Conservation (phyloP, 108 stramenopile species). For the Skeletonema costatum region DNA sequence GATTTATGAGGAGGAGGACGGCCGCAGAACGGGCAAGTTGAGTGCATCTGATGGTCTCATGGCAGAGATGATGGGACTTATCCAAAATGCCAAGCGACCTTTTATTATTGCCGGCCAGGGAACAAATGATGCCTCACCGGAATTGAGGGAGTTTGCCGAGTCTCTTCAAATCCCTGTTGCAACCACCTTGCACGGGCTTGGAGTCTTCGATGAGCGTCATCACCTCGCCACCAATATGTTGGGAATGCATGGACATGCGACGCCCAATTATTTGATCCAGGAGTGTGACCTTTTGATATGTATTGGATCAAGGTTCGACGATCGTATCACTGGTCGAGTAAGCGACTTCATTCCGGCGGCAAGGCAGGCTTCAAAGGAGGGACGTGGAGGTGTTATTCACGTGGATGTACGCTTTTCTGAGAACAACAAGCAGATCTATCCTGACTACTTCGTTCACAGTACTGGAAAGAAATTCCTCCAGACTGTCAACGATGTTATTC, state of each 20-base stretch:
- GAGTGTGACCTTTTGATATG: conserved; percentile 87
- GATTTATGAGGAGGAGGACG: conserved; percentile 52
- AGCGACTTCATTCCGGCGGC: conserved; percentile 84
- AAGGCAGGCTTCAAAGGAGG: conserved; percentile 77
- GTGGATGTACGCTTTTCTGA: conserved; percentile 84
- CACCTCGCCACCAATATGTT: conserved; percentile 88
- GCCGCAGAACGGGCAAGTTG: conserved; percentile 39
- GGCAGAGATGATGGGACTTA: conserved; percentile 70
- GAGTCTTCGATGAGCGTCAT: conserved; percentile 85
- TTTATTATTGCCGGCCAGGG: conserved; percentile 93
- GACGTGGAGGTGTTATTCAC: conserved; percentile 89
- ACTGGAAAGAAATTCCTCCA: conserved; percentile 81
- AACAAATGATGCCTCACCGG: conserved; percentile 78
- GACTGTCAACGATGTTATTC: conserved; percentile 66
- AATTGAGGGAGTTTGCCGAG: conserved; percentile 85
- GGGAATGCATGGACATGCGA: conserved; percentile 93
- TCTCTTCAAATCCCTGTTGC: conserved; percentile 88
- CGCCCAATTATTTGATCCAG: conserved; percentile 91
- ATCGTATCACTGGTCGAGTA: conserved; percentile 88
- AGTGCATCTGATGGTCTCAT: conserved; percentile 50
- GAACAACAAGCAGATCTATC: conserved; percentile 80
- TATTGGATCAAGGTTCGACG: conserved; percentile 90
- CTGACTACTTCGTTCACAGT: conserved; percentile 85
- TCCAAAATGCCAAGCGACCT: conserved; percentile 83
- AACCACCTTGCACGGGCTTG: conserved; percentile 87